Evolutionary conservation across 2,329 filamentous ascomycete species (phyloP).

Genomic region (Aspergillus carbonarius): DNA sequence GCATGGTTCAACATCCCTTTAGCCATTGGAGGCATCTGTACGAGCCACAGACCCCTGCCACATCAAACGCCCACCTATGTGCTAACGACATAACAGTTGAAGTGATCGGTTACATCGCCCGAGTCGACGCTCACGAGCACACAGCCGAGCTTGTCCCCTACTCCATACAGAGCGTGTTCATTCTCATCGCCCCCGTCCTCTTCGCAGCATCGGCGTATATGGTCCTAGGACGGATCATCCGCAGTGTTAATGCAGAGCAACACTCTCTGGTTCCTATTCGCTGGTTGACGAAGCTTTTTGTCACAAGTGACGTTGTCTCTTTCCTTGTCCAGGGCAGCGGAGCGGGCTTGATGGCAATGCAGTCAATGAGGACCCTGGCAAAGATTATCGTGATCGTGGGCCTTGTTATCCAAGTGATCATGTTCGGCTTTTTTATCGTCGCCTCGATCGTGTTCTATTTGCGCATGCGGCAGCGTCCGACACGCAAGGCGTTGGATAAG

Average conservation of each 20-base stretch:
- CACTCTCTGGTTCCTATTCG: constrained; percentile 44
- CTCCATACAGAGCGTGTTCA: constrained; percentile 46
- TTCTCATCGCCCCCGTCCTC: constrained; percentile 51
- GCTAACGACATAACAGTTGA: constrained; percentile 32
- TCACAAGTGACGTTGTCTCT: constrained; percentile 49
- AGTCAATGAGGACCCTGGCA: constrained; percentile 1
- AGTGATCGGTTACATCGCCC: constrained; percentile 28
- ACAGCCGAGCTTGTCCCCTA: constrained; percentile 28
- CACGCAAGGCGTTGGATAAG: constrained; percentile 1
- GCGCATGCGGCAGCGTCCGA: constrained; percentile 17
- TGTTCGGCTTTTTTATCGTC: constrained; percentile 28
- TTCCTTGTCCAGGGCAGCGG: constrained; percentile 46
- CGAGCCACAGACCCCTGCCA: not conserved
- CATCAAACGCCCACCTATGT: too few species aligned
- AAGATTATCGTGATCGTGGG: constrained; percentile 23
- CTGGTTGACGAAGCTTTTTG: constrained; percentile 51
- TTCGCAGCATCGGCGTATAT: constrained; percentile 54
- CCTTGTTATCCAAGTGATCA: constrained; percentile 27
- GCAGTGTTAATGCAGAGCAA: constrained; percentile 41
- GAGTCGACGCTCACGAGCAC: constrained; percentile 21
- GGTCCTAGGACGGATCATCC: constrained; percentile 48
- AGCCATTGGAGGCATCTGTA: constrained; percentile 38
- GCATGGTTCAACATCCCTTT: constrained; percentile 36
- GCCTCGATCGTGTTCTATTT: constrained; percentile 22
- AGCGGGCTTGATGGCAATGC: constrained; percentile 22